phyloP scores from a whole-genome alignment of 2,329 filamentous ascomycete genomes.

The Sarocladium brachiariae region DNA sequence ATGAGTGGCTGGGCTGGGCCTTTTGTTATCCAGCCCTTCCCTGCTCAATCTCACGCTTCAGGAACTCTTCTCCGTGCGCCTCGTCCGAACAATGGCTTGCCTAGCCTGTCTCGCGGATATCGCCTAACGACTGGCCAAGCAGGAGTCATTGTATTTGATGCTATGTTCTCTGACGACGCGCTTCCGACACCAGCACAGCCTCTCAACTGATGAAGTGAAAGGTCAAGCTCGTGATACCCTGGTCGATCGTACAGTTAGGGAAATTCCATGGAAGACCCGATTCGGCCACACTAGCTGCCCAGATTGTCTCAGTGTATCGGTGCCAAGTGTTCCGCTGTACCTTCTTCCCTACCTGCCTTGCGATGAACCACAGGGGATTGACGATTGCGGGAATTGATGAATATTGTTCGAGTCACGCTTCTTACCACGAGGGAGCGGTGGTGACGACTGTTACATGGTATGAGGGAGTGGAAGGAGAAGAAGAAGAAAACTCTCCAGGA shows the following conservation, averaged over 20 bases:
- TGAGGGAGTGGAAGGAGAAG: too few species aligned
- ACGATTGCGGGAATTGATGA: background rate
- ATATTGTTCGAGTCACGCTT: background rate
- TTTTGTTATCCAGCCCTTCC: constrained; percentile 1
- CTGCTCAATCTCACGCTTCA: constrained; percentile 1
- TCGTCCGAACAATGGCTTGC: constrained; percentile 6
- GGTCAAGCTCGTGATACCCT: constrained; percentile 3
- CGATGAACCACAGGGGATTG: background rate
- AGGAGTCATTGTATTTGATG: background rate
- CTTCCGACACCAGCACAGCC: constrained; percentile 2
- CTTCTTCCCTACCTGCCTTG: background rate
- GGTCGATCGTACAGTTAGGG: constrained; percentile 9
- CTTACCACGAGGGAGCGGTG: background rate
- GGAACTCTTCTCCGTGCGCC: constrained; percentile 9
- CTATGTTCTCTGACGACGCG: background rate
- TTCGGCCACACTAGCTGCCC: constrained; percentile 5
- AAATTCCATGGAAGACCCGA: constrained; percentile 1
- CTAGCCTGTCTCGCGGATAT: background rate
- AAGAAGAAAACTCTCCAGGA: background rate
- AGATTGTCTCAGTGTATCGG: constrained; percentile 9
- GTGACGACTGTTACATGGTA: background rate
- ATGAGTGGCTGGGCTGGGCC: background rate
- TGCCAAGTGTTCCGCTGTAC: constrained; percentile 5
- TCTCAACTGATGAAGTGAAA: background rate
- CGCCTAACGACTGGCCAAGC: background rate